Evolutionary conservation across 352 stramenopile genomes (phyloP).

Genomic region (Phytopythium boreale): DNA sequence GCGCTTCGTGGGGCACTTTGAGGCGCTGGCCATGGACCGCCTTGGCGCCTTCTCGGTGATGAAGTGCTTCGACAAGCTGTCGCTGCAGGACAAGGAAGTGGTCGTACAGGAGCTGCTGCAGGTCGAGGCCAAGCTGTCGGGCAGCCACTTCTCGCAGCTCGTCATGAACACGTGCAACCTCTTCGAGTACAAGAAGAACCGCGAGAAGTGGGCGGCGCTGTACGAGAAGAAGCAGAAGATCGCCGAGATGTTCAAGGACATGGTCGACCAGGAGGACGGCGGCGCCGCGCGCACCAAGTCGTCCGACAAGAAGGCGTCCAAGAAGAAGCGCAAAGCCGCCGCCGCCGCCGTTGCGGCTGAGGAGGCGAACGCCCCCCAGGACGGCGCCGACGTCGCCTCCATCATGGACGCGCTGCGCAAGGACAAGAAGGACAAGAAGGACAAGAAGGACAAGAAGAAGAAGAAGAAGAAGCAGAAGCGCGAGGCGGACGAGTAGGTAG

Average conservation of each 20-base stretch:
- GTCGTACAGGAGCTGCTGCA: conserved; percentile 70
- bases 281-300: conserved; percentile 4
- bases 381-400: conserved; percentile 50
- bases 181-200: conserved; percentile 78
- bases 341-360: conserved; percentile 15
- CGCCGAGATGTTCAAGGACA: conserved; percentile 70
- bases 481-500: conserved; percentile 18
- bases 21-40: conserved; percentile 63
- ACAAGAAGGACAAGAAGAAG: too few relatives aligned
- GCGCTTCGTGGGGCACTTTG: conserved; percentile 70
- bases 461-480: conserved; percentile 40
- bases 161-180: conserved; percentile 79
- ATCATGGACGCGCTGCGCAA: conserved; percentile 70
- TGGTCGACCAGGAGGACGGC: conserved; percentile 39
- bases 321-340: conserved; percentile 42
- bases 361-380: conserved; percentile 16
- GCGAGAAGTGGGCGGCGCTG: conserved; percentile 69
- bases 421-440: conserved; percentile 23
- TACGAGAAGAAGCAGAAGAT: conserved; percentile 85
- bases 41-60: conserved; percentile 80
- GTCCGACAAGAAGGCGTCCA: conserved; percentile 24
- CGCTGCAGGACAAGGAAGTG: conserved; percentile 53
- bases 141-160: conserved; percentile 80
- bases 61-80: conserved; percentile 74
- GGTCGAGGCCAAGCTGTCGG: conserved; percentile 67